These are phyloP conservation scores for Alternaria metachromatica DNA, from an alignment of 2,329 filamentous ascomycete genomes.

Conservation along the genomic window DNA sequence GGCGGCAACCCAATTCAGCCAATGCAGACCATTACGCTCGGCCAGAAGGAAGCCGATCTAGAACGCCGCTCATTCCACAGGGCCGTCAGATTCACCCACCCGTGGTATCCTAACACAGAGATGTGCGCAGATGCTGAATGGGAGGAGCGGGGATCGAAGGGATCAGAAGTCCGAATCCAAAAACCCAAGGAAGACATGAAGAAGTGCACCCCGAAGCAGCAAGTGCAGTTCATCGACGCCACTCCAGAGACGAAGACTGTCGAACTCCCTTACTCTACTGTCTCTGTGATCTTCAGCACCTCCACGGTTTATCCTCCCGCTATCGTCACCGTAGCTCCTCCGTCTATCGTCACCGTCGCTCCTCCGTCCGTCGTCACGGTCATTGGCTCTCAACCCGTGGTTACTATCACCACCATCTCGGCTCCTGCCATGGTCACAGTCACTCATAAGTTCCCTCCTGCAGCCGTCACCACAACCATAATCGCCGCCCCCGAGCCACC, in stretches of 20 bases:
- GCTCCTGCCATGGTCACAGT: not conserved
- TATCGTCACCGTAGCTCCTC: not conserved
- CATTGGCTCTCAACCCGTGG: not conserved
- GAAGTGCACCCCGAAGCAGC: not conserved
- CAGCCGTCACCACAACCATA: not conserved
- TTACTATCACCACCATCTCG: not conserved
- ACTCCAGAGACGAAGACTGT: not conserved
- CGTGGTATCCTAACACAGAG: constrained; percentile 2
- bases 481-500: not conserved
- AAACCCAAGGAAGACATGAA: constrained; percentile 5
- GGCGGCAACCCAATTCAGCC: not conserved
- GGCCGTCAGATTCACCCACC: constrained; percentile 22
- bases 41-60: not conserved
- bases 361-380: not conserved
- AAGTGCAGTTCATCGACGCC: constrained; percentile 11
- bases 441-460: not conserved
- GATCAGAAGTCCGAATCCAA: constrained; percentile 22
- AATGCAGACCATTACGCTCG: not conserved
- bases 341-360: not conserved
- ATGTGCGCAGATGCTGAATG: constrained; percentile 32
- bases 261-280: not conserved
- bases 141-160: constrained; percentile 24
- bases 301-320: not conserved
- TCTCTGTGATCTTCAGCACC: not conserved
- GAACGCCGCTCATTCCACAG: constrained; percentile 28